Conservation (phyloP, 305 asterid species). For the Ajuga reptans region DNA sequence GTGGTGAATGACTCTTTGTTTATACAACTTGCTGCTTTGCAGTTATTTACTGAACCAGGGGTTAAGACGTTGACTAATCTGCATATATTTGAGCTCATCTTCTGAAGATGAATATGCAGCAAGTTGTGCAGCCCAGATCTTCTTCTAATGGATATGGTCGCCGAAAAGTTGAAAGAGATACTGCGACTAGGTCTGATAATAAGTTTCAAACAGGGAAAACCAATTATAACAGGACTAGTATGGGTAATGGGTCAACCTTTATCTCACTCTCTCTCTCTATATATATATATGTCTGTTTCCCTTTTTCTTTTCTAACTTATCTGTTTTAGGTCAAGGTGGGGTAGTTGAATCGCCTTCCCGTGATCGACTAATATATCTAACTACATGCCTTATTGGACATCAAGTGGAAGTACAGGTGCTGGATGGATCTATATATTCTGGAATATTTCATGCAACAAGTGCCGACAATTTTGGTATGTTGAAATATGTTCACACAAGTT, state of each 20-base stretch:
- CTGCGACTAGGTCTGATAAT: slow-evolving; percentile 45
- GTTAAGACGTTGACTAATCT: slow-evolving; percentile 19
- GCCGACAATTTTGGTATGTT: slow-evolving; percentile 77
- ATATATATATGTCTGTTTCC: neutral
- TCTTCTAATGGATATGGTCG: slow-evolving; percentile 75
- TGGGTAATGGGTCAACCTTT: slow-evolving; percentile 42
- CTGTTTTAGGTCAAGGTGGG: slow-evolving; percentile 51
- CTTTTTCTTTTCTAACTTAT: slow-evolving; percentile 25
- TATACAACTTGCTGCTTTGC: slow-evolving; percentile 15
- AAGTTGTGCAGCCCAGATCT: slow-evolving; percentile 57
- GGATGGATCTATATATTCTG: slow-evolving; percentile 78
- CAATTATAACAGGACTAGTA: slow-evolving; percentile 35
- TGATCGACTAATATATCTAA: slow-evolving; percentile 58
- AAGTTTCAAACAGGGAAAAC: slow-evolving; percentile 47
- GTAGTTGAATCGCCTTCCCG: slow-evolving; percentile 48
- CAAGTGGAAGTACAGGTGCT: slow-evolving; percentile 81
- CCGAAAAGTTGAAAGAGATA: slow-evolving; percentile 64
- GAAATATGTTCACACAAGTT: slow-evolving; percentile 3
- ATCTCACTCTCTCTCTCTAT: neutral
- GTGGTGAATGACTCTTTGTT: slow-evolving; percentile 2
- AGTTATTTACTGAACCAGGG: slow-evolving; percentile 25
- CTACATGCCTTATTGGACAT: slow-evolving; percentile 77
- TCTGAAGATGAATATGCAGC: slow-evolving; percentile 61
- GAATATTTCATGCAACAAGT: slow-evolving; percentile 75
- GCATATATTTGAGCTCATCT: slow-evolving; percentile 29